Evolutionary conservation across 192 early-diverging fungal species (phyloP), one percentile per base, ranked within the genome.

Genomic region (Chytriomyces sp.): DNA sequence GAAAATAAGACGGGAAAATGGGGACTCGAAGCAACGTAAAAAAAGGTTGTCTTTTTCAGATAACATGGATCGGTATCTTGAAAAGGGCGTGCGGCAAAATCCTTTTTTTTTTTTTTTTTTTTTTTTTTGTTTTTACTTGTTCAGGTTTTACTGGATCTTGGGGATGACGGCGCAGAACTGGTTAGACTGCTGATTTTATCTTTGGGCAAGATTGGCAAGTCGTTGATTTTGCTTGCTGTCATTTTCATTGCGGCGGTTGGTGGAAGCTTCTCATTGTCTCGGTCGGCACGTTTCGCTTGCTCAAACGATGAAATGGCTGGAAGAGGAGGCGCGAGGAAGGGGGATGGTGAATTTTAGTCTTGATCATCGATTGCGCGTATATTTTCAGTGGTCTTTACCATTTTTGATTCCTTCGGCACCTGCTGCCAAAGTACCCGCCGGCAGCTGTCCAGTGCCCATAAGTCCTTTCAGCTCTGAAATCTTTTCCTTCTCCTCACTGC

Each of bases 381-480:
- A 44, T 18, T 18, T 47, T 16, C 26, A 8, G 47, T n/a, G 2
- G 65, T 61, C 47, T 72, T 53, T 83, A 93, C 92, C 92, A 78
- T 89, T 84, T 80, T 94, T 96, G 72, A 99, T 91, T 0, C 97
- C 97, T 77, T 95, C 94, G 8, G 93, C 94, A 44, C 97, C 97
- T 18, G 94, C 82, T 11, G 92, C 92, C 57, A 99, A 84, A 35
- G 91, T 92, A 24, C 96, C 97, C 53, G 89, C 88, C 10, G 97
- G 97, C 61, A 99, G 80, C 45, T 86, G 88, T 45, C 91, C 87
- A n/a, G 91, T 92, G 24, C 94, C 94, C 81, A 96, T 87, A 45
- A 96, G 81, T 35, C 88, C 90, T 84, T 98, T 99, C 69, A 99
- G 85, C 81, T 99, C 97, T 81, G 91, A 93, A 61, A 99, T 92